Base-by-base conservation (phyloP, 305 asterid genomes). In the Lippia alba region DNA sequence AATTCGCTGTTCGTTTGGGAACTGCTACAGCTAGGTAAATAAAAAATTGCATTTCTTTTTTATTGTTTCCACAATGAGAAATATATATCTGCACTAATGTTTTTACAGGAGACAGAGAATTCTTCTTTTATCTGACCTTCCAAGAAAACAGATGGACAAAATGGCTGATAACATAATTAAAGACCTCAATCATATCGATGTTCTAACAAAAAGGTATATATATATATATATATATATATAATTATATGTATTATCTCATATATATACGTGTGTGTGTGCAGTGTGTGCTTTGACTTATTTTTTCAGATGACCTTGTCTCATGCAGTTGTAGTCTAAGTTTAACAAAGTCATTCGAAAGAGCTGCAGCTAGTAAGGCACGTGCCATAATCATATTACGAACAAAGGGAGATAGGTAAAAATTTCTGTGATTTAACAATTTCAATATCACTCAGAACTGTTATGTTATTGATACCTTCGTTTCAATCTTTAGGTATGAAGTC, bases 321-420 rank as follows among this genome's bases (percentile, higher is more conserved):
- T 81, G 75, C 98, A 94, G 99, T 83, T 94, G 99, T 83, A 92
- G 96, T 77, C 86, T 92, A 69, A 94, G 93, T 76, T 76, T 92
- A 82, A 94, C 98, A 16, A 87, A 82, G 78, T 94, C 99, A 72
- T 94, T 92, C 74, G 96, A 94, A 79, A 81, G 98, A 78, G 99
- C 98, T 73, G 99, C 98, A 55, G 99, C 98, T 41, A 84, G 79
- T 86, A 90, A 89, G 73, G 97, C 99, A 69, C 96, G 97, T 51
- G 96, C 98, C 66, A 86, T 92, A 65, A 93, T 94, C 60, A 90
- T 94, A 86, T 80, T 94, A 75, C 97, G 96, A 10, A 82, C 96
- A 41, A 92, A 87, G 81, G 96, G 87, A 60, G 96, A 90, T 68
- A 84, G 95, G 97, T 88, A 79, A 66, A 76, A 74, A 75, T 61